Percentiles rank a stretch among this genome's conserved stretches.
Conservation (phyloP, 441 rosid genomes). For the Brassica balearica region DNA sequence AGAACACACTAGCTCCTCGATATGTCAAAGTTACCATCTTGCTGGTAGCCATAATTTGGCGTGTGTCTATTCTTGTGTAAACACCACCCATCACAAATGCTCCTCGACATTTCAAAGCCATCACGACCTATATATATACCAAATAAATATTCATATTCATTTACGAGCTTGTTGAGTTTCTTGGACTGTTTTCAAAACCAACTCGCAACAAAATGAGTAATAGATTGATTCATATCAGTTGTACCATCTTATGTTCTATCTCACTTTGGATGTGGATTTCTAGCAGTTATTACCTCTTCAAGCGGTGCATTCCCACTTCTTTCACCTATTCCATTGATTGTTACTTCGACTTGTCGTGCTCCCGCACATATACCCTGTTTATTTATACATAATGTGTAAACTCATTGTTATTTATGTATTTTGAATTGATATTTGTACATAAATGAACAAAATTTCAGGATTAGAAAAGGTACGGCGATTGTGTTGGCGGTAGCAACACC, state of each 20-base stretch:
- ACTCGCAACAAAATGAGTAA: too few relatives aligned
- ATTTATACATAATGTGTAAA: neutral
- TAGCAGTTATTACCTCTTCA: constrained; percentile 30
- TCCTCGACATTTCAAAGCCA: constrained; percentile 87
- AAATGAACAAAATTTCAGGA: neutral
- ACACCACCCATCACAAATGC: constrained; percentile 68
- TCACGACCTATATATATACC: constrained; percentile 62
- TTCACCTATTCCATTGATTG: constrained; percentile 41
- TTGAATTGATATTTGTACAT: neutral
- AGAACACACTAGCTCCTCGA: neutral
- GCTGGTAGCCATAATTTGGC: constrained; percentile 82
- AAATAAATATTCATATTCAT: neutral
- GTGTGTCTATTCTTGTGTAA: constrained; percentile 70
- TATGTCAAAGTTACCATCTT: constrained; percentile 64
- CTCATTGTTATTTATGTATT: neutral
- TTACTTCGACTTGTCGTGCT: constrained; percentile 38
- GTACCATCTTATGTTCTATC: neutral
- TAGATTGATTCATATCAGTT: neutral
- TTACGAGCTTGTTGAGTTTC: neutral
- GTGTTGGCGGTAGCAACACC: constrained; percentile 43
- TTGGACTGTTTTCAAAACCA: neutral
- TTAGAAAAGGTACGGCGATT: constrained; percentile 24
- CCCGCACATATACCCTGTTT: constrained; percentile 35
- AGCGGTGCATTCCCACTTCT: constrained; percentile 43
- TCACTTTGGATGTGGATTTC: neutral